phyloP scores from a whole-genome alignment of 352 stramenopile species.

The Phytopythium cucurbitacearum region DNA sequence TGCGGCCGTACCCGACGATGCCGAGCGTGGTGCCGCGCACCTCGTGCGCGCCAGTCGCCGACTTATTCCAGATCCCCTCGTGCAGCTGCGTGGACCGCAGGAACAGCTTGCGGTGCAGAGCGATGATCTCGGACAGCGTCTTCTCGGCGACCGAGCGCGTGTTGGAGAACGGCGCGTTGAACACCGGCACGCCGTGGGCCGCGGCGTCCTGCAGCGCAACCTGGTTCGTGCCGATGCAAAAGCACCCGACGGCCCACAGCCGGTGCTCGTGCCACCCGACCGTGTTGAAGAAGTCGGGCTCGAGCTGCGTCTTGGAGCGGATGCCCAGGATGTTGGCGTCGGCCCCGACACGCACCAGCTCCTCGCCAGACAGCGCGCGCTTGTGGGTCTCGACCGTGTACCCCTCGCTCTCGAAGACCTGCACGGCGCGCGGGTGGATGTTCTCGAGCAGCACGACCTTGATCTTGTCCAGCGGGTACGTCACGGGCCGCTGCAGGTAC shows the following conservation, averaged over 20 bases:
- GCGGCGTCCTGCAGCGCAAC: conserved; percentile 60
- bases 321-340: conserved; percentile 79
- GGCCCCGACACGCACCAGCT: conserved; percentile 67
- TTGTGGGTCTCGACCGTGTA: conserved; percentile 81
- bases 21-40: conserved; percentile 78
- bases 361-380: conserved; percentile 59
- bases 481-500: conserved; percentile 68
- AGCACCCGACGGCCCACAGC: conserved; percentile 76
- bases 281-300: conserved; percentile 71
- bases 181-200: conserved; percentile 65
- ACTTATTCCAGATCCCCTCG: conserved; percentile 77
- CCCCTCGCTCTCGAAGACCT: conserved; percentile 75
- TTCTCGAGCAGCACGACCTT: conserved; percentile 85
- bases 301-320: conserved; percentile 79
- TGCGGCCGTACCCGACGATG: conserved; percentile 79
- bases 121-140: conserved; percentile 78
- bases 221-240: conserved; percentile 85
- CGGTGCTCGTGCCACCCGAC: conserved; percentile 77
- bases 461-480: conserved; percentile 73
- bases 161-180: conserved; percentile 86
- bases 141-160: conserved; percentile 84
- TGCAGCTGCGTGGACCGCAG: conserved; percentile 73
- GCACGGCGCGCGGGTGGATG: conserved; percentile 71
- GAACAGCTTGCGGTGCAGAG: conserved; percentile 81
- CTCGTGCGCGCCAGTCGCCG: conserved; percentile 69